These are phyloP conservation scores for Torulaspora delbrueckii DNA, from an alignment of 805 yeast genomes.

Conservation along the genomic window DNA sequence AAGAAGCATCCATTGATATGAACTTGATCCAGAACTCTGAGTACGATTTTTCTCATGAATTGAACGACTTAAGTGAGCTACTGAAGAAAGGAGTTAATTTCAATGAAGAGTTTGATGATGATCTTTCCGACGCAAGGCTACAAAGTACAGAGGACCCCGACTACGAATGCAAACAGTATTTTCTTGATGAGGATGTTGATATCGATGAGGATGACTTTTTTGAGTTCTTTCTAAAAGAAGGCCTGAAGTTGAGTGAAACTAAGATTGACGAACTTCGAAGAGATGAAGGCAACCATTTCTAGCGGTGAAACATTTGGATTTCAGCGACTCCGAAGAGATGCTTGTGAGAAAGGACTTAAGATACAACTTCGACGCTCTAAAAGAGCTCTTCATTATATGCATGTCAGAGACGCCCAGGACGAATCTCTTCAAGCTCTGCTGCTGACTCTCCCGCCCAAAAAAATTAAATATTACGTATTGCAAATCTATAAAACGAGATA, in stretches of 20 bases:
- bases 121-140: constrained; percentile 1
- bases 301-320: no score
- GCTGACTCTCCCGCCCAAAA: neutral
- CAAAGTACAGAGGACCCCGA: constrained; percentile 23
- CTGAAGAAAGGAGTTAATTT: constrained; percentile 5
- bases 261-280: constrained; percentile 38
- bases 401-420: neutral
- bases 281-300: neutral
- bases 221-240: constrained; percentile 56
- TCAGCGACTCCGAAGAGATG: no score
- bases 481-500: neutral
- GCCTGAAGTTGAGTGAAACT: constrained; percentile 44
- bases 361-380: neutral
- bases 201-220: constrained; percentile 68
- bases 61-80: constrained; percentile 12
- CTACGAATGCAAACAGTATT: constrained; percentile 27
- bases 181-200: constrained; percentile 37
- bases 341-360: neutral
- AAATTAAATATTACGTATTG: no score
- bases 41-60: constrained; percentile 13
- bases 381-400: neutral
- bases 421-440: neutral
- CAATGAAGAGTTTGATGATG: neutral
- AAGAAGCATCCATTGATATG: neutral
- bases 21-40: neutral